Base-by-base conservation (phyloP, 495 filamentous ascomycete species). In the Hypoxylon subgilvum region DNA sequence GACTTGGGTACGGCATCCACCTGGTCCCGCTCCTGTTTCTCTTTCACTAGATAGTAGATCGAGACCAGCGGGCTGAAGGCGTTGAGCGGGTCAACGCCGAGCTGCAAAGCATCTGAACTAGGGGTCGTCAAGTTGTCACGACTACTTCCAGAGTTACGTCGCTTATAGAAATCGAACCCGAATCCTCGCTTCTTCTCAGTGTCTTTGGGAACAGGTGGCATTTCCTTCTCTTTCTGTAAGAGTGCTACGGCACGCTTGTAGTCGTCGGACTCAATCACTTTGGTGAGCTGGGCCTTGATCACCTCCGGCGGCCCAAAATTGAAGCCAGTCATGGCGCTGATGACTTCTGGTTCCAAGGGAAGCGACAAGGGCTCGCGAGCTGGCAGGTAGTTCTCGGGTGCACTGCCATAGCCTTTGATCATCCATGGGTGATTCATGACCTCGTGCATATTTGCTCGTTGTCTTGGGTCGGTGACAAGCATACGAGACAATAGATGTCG, bases 381-480 rank as follows among this genome's bases (percentile, higher is more conserved):
- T 9, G 93, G 91, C 1, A 99, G 81, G 54, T 88, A 88, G 63
- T 97, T 99, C 40, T 99, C 94, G 13, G 93, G 93, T 30, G 91
- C 85, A 3, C 79, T 80, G 58, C 78, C 85, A 70, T 91, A 97
- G 14, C 92, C 92, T 74, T 99, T 99, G 40, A 88, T 88, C 81
- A 97, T 91, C 94, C 94, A 99, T 3, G 94, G 91, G 69, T 99
- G 95, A 62, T 83, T 90, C 85, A 97, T 90, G 61, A 99, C 96
- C 72, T 99, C 94, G 41, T 82, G 76, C 66, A 99, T 83, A 45
- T 83, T 91, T 17, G 93, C 91, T 52, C 94, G 84, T 65, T 96
- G 85, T 69, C 79, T 86, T 17, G 95, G 95, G 65, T 97, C 92
- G 6, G 94, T 97, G 10, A 96, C 93, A 45, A 99, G 81, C 94